phyloP scores from a whole-genome alignment of 768 basidiomycete genomes.

The Hortiboletus flavorubellus region DNA sequence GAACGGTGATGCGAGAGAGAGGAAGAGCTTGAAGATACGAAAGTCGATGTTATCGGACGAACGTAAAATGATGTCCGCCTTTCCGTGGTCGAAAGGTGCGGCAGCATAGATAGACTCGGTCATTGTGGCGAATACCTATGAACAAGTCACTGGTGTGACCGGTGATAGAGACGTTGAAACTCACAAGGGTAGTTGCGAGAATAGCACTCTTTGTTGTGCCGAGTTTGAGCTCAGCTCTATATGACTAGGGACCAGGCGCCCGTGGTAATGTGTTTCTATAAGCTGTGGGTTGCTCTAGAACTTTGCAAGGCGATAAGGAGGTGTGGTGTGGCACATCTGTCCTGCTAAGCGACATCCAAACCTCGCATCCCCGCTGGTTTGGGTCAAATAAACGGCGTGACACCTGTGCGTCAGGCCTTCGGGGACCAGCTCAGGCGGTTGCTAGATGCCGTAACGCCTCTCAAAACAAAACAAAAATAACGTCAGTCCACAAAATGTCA shows the following conservation, averaged over 20 bases:
- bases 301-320: neutral
- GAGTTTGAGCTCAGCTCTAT: neutral
- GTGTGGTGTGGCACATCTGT: neutral
- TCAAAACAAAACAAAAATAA: no score
- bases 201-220: neutral
- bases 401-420: no score
- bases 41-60: slow-evolving; percentile 29
- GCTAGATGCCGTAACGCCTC: no score
- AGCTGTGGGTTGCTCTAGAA: neutral
- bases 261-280: neutral
- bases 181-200: neutral
- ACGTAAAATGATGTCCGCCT: slow-evolving; percentile 23
- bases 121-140: neutral
- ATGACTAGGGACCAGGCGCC: neutral
- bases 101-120: neutral
- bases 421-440: no score
- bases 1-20: slow-evolving; percentile 20
- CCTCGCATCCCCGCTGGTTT: no score
- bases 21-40: slow-evolving; percentile 24
- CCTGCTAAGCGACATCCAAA: no score
- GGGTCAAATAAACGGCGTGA: no score
- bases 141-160: neutral
- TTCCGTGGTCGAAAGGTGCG: slow-evolving; percentile 18
- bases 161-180: neutral
- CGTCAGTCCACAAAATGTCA: no score